A percentile compares a stretch with the other conserved stretches of the same genome.
Conservation (phyloP, 2,329 filamentous ascomycete species). For the Aplosporella prunicola region DNA sequence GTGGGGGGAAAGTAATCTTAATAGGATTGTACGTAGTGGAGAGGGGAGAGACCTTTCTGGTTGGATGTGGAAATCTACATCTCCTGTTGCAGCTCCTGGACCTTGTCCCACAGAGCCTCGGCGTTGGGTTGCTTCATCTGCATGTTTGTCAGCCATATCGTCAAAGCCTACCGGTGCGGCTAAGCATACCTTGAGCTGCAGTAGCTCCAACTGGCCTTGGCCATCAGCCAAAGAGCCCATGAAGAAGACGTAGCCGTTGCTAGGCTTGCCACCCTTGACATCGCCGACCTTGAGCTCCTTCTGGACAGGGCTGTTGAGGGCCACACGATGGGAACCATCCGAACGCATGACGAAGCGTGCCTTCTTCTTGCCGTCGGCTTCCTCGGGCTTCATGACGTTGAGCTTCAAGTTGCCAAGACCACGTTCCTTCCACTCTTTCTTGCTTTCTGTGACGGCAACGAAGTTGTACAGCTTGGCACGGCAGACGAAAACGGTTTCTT, state of each 20-base stretch:
- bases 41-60: no score
- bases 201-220: conserved; percentile 40
- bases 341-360: conserved; percentile 82
- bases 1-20: no score
- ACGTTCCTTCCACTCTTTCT: conserved; percentile 77
- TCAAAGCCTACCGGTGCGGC: neutral
- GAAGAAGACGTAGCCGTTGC: conserved; percentile 61
- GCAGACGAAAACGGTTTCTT: conserved; percentile 63
- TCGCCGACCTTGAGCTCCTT: conserved; percentile 72
- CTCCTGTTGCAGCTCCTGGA: conserved; percentile 31
- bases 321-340: conserved; percentile 76
- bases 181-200: conserved; percentile 47
- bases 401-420: conserved; percentile 77
- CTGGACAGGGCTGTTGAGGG: conserved; percentile 75
- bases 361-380: conserved; percentile 33
- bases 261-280: conserved; percentile 50
- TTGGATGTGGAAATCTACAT: conserved; percentile 22
- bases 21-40: neutral
- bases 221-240: conserved; percentile 44
- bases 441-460: conserved; percentile 45
- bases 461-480: conserved; percentile 81
- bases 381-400: conserved; percentile 46
- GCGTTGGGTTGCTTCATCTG: conserved; percentile 35
- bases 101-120: conserved; percentile 38
- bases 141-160: conserved; percentile 14